phyloP scores from a whole-genome alignment of 768 basidiomycete species.

The Mycena filopes region DNA sequence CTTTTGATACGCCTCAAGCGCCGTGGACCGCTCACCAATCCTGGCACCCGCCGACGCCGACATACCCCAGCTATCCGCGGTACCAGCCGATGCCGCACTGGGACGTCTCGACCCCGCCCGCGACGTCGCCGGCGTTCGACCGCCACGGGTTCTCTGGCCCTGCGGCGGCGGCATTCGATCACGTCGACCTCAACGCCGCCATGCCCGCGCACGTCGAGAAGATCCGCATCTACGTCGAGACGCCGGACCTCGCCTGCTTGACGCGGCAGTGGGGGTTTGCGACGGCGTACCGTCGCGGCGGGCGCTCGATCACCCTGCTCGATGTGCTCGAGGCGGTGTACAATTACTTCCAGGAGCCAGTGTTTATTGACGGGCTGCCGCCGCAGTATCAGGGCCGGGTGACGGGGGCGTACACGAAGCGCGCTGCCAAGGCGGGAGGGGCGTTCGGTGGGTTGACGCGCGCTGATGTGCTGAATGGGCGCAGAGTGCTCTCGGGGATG shows the following conservation, averaged over 20 bases:
- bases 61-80: not conserved
- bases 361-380: constrained; percentile 9
- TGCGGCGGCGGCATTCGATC: not conserved
- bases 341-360: constrained; percentile 22
- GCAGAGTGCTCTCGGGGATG: constrained; percentile 4
- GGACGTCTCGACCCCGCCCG: constrained; percentile 13
- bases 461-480: constrained; percentile 19
- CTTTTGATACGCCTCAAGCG: not conserved
- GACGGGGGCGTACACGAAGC: not conserved
- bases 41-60: not conserved
- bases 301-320: constrained; percentile 14
- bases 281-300: constrained; percentile 15
- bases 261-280: constrained; percentile 23
- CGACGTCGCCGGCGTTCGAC: not conserved
- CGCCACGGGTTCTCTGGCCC: not conserved
- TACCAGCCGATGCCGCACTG: constrained; percentile 10
- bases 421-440: not conserved
- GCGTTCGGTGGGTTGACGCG: constrained; percentile 3
- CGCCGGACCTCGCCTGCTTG: constrained; percentile 8
- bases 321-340: constrained; percentile 23
- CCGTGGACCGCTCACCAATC: not conserved
- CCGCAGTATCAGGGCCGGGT: constrained; percentile 17
- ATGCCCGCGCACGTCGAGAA: constrained; percentile 12
- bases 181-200: not conserved
- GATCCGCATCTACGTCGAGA: constrained; percentile 22